Conservation (phyloP, 208 protist species). For the Trypanosoma cruzi region DNA sequence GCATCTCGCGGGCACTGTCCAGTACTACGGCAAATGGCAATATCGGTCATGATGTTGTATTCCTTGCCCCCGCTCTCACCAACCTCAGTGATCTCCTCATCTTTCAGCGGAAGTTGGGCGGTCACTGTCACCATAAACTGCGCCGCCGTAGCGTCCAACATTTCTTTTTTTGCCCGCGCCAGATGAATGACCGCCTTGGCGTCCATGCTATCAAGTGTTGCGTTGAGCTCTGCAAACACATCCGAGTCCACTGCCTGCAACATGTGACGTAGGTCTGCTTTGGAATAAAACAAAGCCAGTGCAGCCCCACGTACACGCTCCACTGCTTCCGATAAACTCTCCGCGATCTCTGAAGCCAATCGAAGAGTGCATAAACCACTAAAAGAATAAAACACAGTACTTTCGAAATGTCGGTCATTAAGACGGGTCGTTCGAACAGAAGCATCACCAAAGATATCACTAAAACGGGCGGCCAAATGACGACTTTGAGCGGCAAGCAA, state of each 20-base stretch:
- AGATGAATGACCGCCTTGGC: slow-evolving; percentile 27
- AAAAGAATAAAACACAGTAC: slow-evolving; percentile 33
- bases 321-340: slow-evolving; percentile 17
- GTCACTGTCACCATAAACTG: slow-evolving; percentile 27
- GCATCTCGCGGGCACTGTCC: slow-evolving; percentile 32
- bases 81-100: not conserved
- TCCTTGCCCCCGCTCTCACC: not conserved
- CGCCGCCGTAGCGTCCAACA: not conserved
- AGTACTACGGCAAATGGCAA: slow-evolving; percentile 37
- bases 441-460: slow-evolving; percentile 24
- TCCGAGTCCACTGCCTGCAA: slow-evolving; percentile 32
- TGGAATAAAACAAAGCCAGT: slow-evolving; percentile 24
- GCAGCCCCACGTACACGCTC: slow-evolving; percentile 29
- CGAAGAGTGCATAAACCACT: slow-evolving; percentile 26
- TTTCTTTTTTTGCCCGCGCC: slow-evolving; percentile 2
- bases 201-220: slow-evolving; percentile 24
- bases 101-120: slow-evolving; percentile 20
- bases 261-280: slow-evolving; percentile 23
- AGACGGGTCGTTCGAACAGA: slow-evolving; percentile 13
- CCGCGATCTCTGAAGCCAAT: slow-evolving; percentile 22
- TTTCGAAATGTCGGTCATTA: slow-evolving; percentile 32
- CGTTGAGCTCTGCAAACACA: slow-evolving; percentile 32
- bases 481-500: slow-evolving; percentile 41
- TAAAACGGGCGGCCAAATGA: slow-evolving; percentile 42
- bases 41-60: slow-evolving; percentile 19